These are phyloP conservation scores for Craterostigma plantagineum DNA, from an alignment of 257 asterid genomes.

Conservation along the genomic window DNA sequence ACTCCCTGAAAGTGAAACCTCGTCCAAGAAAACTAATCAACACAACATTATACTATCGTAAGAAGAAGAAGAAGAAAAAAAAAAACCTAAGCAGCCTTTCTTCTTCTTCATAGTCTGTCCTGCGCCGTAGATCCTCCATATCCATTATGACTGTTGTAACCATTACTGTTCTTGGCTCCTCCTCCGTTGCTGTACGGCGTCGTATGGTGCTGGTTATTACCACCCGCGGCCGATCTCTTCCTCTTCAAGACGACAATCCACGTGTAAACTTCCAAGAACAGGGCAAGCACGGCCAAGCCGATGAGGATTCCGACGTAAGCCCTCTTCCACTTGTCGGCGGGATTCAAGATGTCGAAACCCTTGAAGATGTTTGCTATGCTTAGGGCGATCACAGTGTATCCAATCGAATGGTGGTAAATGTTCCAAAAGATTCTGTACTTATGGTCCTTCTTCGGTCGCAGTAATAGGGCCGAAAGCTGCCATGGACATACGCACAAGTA, in stretches of 20 bases:
- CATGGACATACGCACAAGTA: no score
- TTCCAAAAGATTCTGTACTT: slow-evolving; percentile 75
- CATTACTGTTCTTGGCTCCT: slow-evolving; percentile 18
- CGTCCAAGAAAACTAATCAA: no score
- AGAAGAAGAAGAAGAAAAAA: no score
- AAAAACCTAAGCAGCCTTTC: no score
- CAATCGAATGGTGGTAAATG: slow-evolving; percentile 52
- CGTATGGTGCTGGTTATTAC: no score
- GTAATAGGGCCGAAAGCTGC: slow-evolving; percentile 63
- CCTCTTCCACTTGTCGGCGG: slow-evolving; percentile 59
- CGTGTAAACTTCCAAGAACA: slow-evolving; percentile 37
- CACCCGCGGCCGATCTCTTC: slow-evolving; percentile 16
- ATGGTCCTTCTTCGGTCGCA: slow-evolving; percentile 83
- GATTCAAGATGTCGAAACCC: slow-evolving; percentile 60
- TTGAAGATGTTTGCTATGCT: slow-evolving; percentile 77
- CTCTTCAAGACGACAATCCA: slow-evolving; percentile 62
- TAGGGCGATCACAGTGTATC: slow-evolving; percentile 54
- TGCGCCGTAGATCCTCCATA: slow-evolving; percentile 23
- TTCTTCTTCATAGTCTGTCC: slow-evolving; percentile 15
- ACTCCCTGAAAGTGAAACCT: no score
- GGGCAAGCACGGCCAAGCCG: slow-evolving; percentile 37
- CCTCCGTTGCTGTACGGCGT: neutral
- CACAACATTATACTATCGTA: no score
- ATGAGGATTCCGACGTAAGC: slow-evolving; percentile 44
- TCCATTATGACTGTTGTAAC: slow-evolving; percentile 16